Conservation (phyloP, 2,329 filamentous ascomycete genomes). For the Leptodontidium sp. region DNA sequence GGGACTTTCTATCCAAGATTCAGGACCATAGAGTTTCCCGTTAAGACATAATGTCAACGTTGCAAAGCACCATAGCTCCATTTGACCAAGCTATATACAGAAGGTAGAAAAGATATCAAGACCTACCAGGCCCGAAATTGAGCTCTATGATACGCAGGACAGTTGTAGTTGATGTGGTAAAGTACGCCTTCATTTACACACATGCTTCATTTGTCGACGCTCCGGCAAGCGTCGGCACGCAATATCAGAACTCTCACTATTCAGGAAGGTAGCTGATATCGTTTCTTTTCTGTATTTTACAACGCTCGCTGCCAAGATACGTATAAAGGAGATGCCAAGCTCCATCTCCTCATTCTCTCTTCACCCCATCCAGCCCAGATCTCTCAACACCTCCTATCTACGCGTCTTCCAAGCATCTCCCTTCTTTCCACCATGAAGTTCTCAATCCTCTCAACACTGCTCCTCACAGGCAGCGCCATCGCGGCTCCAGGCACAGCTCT, state of each 20-base stretch:
- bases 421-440: constrained; percentile 56
- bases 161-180: neutral
- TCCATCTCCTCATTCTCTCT: neutral
- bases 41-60: neutral
- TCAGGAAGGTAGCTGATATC: neutral
- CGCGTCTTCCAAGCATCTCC: neutral
- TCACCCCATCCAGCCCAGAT: no score
- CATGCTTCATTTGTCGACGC: neutral
- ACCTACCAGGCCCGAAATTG: neutral
- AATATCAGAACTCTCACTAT: neutral
- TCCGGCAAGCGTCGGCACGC: neutral
- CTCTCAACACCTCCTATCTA: neutral
- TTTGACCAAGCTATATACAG: neutral
- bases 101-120: neutral
- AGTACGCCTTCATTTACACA: neutral
- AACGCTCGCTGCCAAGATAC: neutral
- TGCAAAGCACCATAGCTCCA: no score
- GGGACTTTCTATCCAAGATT: neutral
- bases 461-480: constrained; percentile 52
- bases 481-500: constrained; percentile 55
- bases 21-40: neutral
- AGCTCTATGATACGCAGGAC: neutral
- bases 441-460: constrained; percentile 48
- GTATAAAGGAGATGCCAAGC: neutral
- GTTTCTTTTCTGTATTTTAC: neutral